A percentile compares a stretch with the other conserved stretches of the same genome.
phyloP scores from a whole-genome alignment of 1,284 basidiomycete species.

The Cryptococcus wingfieldii region DNA sequence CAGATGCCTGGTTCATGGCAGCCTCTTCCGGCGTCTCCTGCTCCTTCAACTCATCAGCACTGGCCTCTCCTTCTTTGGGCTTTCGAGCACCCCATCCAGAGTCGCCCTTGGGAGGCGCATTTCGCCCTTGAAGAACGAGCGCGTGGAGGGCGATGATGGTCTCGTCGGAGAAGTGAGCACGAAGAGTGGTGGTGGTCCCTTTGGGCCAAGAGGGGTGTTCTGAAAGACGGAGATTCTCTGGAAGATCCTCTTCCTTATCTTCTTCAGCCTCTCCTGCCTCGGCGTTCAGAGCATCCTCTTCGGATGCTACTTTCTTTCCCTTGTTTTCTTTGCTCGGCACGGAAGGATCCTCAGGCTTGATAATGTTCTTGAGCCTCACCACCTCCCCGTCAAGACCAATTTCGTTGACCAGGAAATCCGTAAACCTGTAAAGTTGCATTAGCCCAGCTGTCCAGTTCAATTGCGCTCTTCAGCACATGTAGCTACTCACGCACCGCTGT shows the following conservation, averaged over 20 bases:
- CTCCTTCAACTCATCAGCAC: conserved; percentile 33
- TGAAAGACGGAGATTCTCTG: conserved; percentile 28
- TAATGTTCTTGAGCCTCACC: conserved; percentile 70
- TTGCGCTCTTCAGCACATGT: neutral
- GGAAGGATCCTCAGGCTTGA: conserved; percentile 58
- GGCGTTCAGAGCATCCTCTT: neutral
- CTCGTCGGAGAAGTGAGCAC: conserved; percentile 61
- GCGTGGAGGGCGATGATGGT: conserved; percentile 62
- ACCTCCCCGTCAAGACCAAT: conserved; percentile 73
- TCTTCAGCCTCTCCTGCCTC: conserved; percentile 1
- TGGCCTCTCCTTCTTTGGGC: conserved; percentile 26
- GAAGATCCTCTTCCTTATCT: conserved; percentile 14
- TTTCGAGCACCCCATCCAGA: conserved; percentile 50
- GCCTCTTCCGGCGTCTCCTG: conserved; percentile 27
- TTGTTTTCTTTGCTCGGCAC: conserved; percentile 5
- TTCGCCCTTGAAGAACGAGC: conserved; percentile 72
- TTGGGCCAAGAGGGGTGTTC: conserved; percentile 60
- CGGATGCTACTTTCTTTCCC: neutral
- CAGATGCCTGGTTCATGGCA: conserved; percentile 9
- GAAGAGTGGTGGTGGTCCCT: conserved; percentile 57
- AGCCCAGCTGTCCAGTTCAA: neutral
- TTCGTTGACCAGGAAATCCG: conserved; percentile 89
- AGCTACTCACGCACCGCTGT: conserved; percentile 62
- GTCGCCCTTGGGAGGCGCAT: conserved; percentile 56
- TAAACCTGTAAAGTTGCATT: conserved; percentile 60